Percentiles rank a stretch among this genome's conserved stretches.
Evolutionary conservation across 202 grass and related monocot genomes (phyloP).

Genomic region (Panicum virgatum): DNA sequence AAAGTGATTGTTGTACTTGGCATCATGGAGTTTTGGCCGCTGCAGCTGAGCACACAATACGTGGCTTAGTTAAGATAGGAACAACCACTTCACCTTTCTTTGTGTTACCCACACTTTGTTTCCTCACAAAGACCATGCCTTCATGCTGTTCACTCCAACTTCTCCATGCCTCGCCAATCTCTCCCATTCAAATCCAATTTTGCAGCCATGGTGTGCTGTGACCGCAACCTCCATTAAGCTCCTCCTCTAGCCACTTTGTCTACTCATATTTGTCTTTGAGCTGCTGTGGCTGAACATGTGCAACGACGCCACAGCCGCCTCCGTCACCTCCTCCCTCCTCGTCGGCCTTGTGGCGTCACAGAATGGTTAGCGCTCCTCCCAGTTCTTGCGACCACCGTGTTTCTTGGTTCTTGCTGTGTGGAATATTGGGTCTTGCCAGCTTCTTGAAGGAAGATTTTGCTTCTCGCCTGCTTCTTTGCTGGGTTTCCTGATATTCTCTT

Average conservation of each 20-base stretch:
- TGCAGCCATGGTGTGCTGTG: too few species aligned
- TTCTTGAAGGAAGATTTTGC: background rate
- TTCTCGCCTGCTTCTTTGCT: background rate
- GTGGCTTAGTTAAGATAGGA: background rate
- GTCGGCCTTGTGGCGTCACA: constrained; percentile 28
- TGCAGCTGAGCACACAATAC: background rate
- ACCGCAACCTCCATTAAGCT: too few species aligned
- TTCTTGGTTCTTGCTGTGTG: background rate
- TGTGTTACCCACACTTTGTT: background rate
- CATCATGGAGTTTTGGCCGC: background rate
- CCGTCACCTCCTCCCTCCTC: constrained; percentile 12
- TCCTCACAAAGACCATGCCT: background rate
- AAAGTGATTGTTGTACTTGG: background rate
- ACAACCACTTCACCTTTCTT: background rate
- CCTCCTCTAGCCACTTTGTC: too few species aligned
- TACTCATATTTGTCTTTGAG: constrained; percentile 40
- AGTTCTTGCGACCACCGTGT: background rate
- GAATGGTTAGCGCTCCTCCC: constrained; percentile 15
- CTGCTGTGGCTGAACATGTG: constrained; percentile 72
- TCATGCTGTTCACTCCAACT: background rate
- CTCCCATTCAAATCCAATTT: too few species aligned
- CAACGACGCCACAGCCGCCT: constrained; percentile 20
- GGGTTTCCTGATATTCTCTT: background rate
- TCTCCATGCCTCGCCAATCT: background rate
- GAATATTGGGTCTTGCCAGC: background rate